phyloP scores from a whole-genome alignment of 2,329 filamentous ascomycete species.

The Ophiostoma ulmi region DNA sequence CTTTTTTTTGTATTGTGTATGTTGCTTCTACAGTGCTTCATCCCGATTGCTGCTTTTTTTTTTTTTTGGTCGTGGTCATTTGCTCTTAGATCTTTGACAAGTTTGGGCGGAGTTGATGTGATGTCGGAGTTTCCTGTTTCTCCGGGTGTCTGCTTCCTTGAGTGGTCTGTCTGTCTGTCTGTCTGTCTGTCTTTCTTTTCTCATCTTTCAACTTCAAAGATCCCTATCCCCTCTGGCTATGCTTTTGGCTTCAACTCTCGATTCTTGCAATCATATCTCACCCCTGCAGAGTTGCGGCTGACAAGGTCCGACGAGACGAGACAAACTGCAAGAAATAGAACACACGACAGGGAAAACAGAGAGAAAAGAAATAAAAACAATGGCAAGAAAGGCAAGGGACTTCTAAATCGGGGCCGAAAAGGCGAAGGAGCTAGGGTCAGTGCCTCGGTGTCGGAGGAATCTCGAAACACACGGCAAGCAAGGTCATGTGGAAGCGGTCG shows the following conservation, averaged over 20 bases:
- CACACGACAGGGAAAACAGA: neutral
- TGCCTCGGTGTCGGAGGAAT: slow-evolving; percentile 11
- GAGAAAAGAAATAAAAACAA: neutral
- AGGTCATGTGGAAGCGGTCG: slow-evolving; percentile 3
- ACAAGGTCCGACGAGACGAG: neutral
- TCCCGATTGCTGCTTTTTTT: neutral
- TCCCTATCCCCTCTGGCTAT: neutral
- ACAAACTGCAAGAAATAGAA: neutral
- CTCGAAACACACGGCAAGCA: slow-evolving; percentile 12
- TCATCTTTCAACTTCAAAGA: neutral
- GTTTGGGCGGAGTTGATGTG: neutral
- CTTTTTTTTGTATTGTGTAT: neutral
- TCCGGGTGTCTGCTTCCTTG: neutral
- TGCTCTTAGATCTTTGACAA: neutral
- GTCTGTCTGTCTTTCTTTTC: neutral
- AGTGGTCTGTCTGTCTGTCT: neutral
- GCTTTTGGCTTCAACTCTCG: neutral
- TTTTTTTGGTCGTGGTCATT: neutral
- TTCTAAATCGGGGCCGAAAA: neutral
- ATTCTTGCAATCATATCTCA: neutral
- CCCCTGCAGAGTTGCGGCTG: neutral
- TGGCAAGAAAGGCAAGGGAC: neutral
- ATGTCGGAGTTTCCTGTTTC: neutral
- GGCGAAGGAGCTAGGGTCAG: neutral
- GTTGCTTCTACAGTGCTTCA: neutral